These are phyloP conservation scores for Davidsoniella virescens DNA, from an alignment of 2,329 filamentous ascomycete genomes.

Conservation along the genomic window DNA sequence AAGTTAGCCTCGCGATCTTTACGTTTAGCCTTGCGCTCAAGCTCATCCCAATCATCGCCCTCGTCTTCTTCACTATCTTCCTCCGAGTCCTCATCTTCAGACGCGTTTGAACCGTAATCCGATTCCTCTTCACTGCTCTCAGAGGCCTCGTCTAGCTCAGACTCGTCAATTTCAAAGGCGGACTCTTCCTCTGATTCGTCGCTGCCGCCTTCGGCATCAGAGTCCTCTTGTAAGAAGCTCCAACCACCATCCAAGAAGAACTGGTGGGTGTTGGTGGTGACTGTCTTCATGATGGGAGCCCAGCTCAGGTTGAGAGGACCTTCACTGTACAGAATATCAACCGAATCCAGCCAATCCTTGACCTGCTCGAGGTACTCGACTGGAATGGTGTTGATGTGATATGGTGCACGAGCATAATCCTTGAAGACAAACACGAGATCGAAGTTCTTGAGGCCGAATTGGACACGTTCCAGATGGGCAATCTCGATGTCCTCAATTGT, in stretches of 20 bases:
- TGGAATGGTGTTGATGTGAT: slow-evolving; percentile 95
- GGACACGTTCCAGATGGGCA: slow-evolving; percentile 86
- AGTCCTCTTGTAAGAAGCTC: slow-evolving; percentile 79
- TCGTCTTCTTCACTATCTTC: slow-evolving; percentile 53
- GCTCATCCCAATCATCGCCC: slow-evolving; percentile 84
- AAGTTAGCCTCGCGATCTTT: slow-evolving; percentile 52
- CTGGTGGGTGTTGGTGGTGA: slow-evolving; percentile 78
- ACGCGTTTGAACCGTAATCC: slow-evolving; percentile 83
- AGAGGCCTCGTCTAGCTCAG: slow-evolving; percentile 67
- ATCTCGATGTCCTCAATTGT: slow-evolving; percentile 93
- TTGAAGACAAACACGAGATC: slow-evolving; percentile 98
- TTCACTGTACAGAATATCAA: slow-evolving; percentile 86
- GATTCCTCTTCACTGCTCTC: slow-evolving; percentile 69
- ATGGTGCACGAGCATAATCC: slow-evolving; percentile 78
- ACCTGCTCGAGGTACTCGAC: slow-evolving; percentile 88
- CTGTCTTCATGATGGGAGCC: slow-evolving; percentile 99
- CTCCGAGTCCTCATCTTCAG: slow-evolving; percentile 60
- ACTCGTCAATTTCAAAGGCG: slow-evolving; percentile 79
- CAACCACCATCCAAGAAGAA: slow-evolving; percentile 95
- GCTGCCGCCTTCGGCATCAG: slow-evolving; percentile 63
- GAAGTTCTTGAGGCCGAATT: slow-evolving; percentile 97
- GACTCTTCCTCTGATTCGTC: slow-evolving; percentile 68
- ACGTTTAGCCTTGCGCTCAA: slow-evolving; percentile 82
- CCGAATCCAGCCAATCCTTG: slow-evolving; percentile 93
- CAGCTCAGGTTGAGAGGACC: slow-evolving; percentile 96